phyloP scores from a whole-genome alignment of 1,139 yeast genomes.

The Diutina neorugosa region DNA sequence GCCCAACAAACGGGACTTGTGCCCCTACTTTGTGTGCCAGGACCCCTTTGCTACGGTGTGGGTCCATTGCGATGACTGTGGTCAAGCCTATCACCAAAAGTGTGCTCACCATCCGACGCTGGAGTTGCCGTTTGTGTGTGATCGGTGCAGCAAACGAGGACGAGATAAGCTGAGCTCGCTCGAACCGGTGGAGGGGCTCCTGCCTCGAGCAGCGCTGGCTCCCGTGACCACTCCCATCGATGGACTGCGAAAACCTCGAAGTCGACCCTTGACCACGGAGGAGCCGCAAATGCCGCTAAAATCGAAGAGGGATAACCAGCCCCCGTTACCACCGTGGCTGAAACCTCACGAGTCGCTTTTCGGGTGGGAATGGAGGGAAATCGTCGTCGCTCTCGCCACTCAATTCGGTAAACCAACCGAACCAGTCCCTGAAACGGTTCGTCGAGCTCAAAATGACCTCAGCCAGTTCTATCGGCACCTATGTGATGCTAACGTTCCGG shows the following conservation, averaged over 20 bases:
- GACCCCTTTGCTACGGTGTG: slow-evolving; percentile 1
- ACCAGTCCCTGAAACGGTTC: background rate
- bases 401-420: background rate
- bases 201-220: background rate
- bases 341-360: background rate
- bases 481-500: background rate
- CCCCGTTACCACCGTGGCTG: slow-evolving; percentile 1
- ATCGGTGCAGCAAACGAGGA: background rate
- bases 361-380: background rate
- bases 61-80: background rate
- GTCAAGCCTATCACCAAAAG: slow-evolving; percentile 1
- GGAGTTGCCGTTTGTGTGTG: background rate
- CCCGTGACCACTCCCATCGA: background rate
- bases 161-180: background rate
- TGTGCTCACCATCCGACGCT: background rate
- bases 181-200: background rate
- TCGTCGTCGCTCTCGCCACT: background rate
- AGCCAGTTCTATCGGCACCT: background rate
- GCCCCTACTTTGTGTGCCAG: background rate
- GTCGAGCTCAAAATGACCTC: background rate
- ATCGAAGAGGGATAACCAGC: background rate
- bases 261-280: background rate
- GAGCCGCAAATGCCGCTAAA: background rate
- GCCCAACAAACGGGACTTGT: background rate
- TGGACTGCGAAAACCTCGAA: background rate